phyloP scores from a whole-genome alignment of 495 filamentous ascomycete species.

The Aspergillus nidulans region DNA sequence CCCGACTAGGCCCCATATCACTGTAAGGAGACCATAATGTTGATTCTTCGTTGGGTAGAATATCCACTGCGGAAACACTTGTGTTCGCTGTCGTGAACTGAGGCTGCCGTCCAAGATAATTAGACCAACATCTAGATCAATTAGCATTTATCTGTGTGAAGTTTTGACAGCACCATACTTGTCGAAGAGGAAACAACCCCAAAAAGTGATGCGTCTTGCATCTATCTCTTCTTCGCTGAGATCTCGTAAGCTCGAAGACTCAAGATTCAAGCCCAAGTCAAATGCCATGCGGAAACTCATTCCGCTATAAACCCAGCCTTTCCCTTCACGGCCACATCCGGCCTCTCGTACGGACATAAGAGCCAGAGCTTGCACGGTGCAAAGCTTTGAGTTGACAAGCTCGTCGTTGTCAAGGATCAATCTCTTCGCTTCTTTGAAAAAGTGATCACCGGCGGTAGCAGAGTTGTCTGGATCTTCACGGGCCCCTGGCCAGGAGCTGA shows the following conservation, averaged over 20 bases:
- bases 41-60: constrained; percentile 84
- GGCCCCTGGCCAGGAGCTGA: constrained; percentile 71
- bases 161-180: constrained; percentile 50
- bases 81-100: constrained; percentile 74
- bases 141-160: constrained; percentile 17
- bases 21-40: constrained; percentile 86
- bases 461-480: constrained; percentile 66
- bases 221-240: constrained; percentile 83
- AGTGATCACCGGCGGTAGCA: constrained; percentile 90
- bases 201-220: constrained; percentile 86
- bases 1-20: constrained; percentile 67
- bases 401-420: constrained; percentile 88
- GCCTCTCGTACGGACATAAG: constrained; percentile 97
- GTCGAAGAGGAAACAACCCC: constrained; percentile 98
- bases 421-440: constrained; percentile 92
- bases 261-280: constrained; percentile 89
- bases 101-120: constrained; percentile 90
- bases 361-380: constrained; percentile 92
- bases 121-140: constrained; percentile 77
- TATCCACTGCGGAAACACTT: constrained; percentile 83
- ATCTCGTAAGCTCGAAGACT: constrained; percentile 60
- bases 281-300: constrained; percentile 99
- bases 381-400: constrained; percentile 81
- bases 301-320: constrained; percentile 96
- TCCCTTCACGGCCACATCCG: constrained; percentile 89